Evolutionary conservation across 495 filamentous ascomycete genomes (phyloP), one percentile per base, ranked within the genome.

Genomic region (Daldinia vernicosa): DNA sequence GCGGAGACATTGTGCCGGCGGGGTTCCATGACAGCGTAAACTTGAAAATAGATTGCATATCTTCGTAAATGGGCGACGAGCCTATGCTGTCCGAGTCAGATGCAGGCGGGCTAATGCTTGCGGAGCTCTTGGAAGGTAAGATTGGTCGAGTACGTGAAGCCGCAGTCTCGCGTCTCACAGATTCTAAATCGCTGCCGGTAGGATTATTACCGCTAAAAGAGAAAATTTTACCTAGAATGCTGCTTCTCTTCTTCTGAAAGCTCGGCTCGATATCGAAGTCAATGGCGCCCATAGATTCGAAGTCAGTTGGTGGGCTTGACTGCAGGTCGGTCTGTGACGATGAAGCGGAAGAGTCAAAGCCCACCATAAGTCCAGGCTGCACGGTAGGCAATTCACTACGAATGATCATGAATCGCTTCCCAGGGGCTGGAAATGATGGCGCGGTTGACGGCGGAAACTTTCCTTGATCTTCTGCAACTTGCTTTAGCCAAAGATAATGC

Each of bases 391-490:
- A 81, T 75, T 99, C 95, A 70, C 92, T 95, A 60, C 94, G 89
- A 58, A 98, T 92, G 74, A 99, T 98, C 60, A 97, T 86, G 60
- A 99, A 91, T 60, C 93, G 86, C 54, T 95, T 92, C 43, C 92
- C 90, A n/a, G 96, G 95, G 2, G 94, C 94, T 4, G 95, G 95
- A 69, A 90, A 90, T 54, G 91, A 94, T 32, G 95, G 92, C 8
- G 89, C 89, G 27, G 93, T 94, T 5, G 93, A 94, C 3, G 90
- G 90, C 12, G 86, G 80, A 4, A 89, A 79, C 2, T 82, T 80
- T 6, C 82, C 76, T 22, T 82, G 80, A 26, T 80, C 80, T 60
- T 91, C 88, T 32, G 89, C 88, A 15, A 84, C 81, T 55, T 91
- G 88, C 60, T 87, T 89, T 43, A 93, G 81, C 77, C 87, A 92